Evolutionary conservation across 495 filamentous ascomycete genomes (phyloP), one percentile per base, ranked within the genome.

Genomic region (Annulohypoxylon stygium): DNA sequence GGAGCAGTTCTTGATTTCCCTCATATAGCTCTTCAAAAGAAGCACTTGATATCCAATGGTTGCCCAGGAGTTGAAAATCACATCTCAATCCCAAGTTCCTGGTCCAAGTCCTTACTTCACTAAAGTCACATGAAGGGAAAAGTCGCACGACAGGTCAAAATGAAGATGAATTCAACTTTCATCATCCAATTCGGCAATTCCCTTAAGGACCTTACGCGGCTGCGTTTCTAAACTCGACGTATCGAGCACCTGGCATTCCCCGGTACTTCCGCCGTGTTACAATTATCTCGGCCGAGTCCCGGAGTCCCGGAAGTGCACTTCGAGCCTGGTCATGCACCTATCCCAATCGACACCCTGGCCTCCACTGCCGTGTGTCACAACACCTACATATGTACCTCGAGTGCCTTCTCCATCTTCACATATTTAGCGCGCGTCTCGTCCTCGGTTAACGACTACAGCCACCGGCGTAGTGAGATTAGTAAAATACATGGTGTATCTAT

Each of bases 391-490:
- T 11, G n/a, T 33, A 16, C 26, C 9, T 14, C 6, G 11, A 50
- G 16, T 16, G 4, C 23, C 12, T 0, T 43, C 12, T 43, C 11
- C 50, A 33, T 3, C 10, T 26, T 8, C 18, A 12, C 18, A 11
- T 4, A 25, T 54, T 3, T 54, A 54, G 50, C 50, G 50, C 50
- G 50, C 50, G 50, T 25, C 25, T 54, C 50, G 12, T 4, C 25
- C 50, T 51, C 48, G 48, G 20, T 51, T 51, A 23, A 18, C 10
- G 20, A 16, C 2, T 50, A 6, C 1, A 20, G 47, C n/a, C 11
- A 48, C 43, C n/a, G 18, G 43, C 18, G 47, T 30, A 53, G 50
- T 26, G 30, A 9, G 50, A 14, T 53, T 53, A 25, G 23, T 30
- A 30, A 54, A 43, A 14, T 30, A 30, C 30, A 2, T 6, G 3